phyloP scores from a whole-genome alignment of 805 yeast genomes.

The Yamadazyma paraphyllophila region DNA sequence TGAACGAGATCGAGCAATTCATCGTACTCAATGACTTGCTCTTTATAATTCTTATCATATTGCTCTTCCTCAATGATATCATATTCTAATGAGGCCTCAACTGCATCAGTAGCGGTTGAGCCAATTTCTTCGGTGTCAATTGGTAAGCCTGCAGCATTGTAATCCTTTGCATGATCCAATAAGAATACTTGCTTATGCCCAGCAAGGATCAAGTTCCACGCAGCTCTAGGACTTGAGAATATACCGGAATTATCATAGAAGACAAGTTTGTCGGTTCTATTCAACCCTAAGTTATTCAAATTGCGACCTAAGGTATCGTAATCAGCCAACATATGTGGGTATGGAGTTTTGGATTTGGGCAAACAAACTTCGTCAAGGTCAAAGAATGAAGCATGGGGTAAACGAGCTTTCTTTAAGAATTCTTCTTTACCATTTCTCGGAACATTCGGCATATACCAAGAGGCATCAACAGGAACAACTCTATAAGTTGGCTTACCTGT shows the following conservation, averaged over 20 bases:
- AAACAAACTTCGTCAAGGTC: constrained; percentile 75
- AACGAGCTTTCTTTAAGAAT: constrained; percentile 51
- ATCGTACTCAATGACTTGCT: constrained; percentile 65
- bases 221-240: constrained; percentile 86
- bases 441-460: constrained; percentile 88
- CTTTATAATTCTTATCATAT: constrained; percentile 30
- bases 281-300: constrained; percentile 56
- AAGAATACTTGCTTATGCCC: constrained; percentile 71
- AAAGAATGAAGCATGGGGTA: constrained; percentile 67
- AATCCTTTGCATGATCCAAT: constrained; percentile 65
- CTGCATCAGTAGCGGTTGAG: constrained; percentile 9
- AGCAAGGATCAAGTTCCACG: constrained; percentile 82
- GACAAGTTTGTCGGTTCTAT: constrained; percentile 56
- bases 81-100: constrained; percentile 18
- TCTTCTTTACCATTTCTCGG: constrained; percentile 61
- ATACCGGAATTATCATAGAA: constrained; percentile 84
- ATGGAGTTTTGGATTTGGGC: constrained; percentile 46
- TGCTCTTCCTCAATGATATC: constrained; percentile 22
- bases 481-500: constrained; percentile 15
- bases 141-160: constrained; percentile 46
- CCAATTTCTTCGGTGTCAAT: constrained; percentile 36
- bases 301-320: constrained; percentile 51
- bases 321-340: constrained; percentile 90
- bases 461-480: constrained; percentile 71
- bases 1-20: constrained; percentile 60